phyloP scores from a whole-genome alignment of 169 alveolate genomes.

The Babesia caballi region DNA sequence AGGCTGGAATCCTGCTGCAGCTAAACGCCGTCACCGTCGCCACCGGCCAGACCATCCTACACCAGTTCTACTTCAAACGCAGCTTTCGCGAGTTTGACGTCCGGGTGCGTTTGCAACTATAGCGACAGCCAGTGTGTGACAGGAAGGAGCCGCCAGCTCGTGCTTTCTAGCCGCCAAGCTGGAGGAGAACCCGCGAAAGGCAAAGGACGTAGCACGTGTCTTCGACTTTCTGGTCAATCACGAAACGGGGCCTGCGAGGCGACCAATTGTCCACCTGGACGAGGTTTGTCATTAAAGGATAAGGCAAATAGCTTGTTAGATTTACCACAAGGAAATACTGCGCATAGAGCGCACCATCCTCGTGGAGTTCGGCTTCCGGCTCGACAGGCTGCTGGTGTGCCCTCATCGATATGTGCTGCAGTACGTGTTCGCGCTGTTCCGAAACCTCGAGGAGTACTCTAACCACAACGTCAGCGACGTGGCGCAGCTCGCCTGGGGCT shows the following conservation, averaged over 20 bases:
- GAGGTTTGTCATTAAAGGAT: not conserved
- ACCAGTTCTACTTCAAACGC: constrained; percentile 82
- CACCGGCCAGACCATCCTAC: constrained; percentile 84
- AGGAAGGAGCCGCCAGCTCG: constrained; percentile 82
- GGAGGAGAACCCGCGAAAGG: constrained; percentile 85
- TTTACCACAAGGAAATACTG: constrained; percentile 73
- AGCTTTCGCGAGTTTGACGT: constrained; percentile 82
- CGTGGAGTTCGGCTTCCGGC: constrained; percentile 84
- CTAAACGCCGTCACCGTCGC: constrained; percentile 85
- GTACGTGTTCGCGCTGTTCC: constrained; percentile 82
- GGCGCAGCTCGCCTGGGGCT: constrained; percentile 90
- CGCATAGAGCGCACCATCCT: constrained; percentile 83
- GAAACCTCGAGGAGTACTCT: constrained; percentile 75
- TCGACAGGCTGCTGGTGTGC: constrained; percentile 71
- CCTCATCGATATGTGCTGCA: constrained; percentile 83
- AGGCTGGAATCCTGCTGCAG: constrained; percentile 84
- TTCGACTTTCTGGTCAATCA: constrained; percentile 70
- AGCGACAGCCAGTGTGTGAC: not conserved
- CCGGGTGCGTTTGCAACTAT: constrained; percentile 53
- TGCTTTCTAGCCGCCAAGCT: constrained; percentile 84
- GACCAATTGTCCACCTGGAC: constrained; percentile 8
- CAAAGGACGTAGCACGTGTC: constrained; percentile 78
- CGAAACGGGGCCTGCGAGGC: not conserved
- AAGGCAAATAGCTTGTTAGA: not conserved
- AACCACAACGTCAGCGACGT: constrained; percentile 64